Conservation (phyloP, 2,329 filamentous ascomycete species). For the Rutstroemia sydowiana region DNA sequence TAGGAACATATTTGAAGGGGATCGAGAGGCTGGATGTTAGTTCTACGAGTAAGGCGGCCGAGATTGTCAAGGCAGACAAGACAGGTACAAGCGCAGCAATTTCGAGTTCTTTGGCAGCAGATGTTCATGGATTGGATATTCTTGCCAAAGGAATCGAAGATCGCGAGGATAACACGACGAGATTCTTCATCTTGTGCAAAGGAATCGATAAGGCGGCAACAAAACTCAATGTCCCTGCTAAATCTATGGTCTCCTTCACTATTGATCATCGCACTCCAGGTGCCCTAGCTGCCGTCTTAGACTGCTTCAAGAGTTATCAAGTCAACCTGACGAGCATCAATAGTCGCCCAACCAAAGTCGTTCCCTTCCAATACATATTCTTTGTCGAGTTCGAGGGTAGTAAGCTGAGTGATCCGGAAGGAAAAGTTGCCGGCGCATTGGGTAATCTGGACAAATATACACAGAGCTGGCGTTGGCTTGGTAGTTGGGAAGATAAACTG, state of each 20-base stretch:
- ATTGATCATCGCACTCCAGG: conserved; percentile 71
- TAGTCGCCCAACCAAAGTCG: conserved; percentile 67
- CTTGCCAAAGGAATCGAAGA: conserved; percentile 68
- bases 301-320: conserved; percentile 64
- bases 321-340: conserved; percentile 90
- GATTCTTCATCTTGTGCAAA: conserved; percentile 60
- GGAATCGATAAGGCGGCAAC: conserved; percentile 18
- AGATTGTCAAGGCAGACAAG: conserved; percentile 58
- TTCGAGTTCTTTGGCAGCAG: conserved; percentile 65
- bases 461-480: conserved; percentile 60
- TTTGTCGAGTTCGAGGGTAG: conserved; percentile 82
- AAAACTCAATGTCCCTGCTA: conserved; percentile 34
- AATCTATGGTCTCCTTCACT: conserved; percentile 77
- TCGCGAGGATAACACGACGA: conserved; percentile 65
- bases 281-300: conserved; percentile 72
- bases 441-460: conserved; percentile 49
- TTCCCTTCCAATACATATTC: conserved; percentile 87
- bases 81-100: conserved; percentile 66
- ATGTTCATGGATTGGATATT: conserved; percentile 59
- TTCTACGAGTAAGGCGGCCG: conserved; percentile 78
- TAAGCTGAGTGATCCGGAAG: conserved; percentile 43
- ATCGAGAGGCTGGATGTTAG: conserved; percentile 77
- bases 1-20: conserved; percentile 60
- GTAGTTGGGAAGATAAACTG: conserved; percentile 47
- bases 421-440: conserved; percentile 54